Evolutionary conservation across 208 protist species (phyloP).

Genomic region (Trypanosomatidae sp.): DNA sequence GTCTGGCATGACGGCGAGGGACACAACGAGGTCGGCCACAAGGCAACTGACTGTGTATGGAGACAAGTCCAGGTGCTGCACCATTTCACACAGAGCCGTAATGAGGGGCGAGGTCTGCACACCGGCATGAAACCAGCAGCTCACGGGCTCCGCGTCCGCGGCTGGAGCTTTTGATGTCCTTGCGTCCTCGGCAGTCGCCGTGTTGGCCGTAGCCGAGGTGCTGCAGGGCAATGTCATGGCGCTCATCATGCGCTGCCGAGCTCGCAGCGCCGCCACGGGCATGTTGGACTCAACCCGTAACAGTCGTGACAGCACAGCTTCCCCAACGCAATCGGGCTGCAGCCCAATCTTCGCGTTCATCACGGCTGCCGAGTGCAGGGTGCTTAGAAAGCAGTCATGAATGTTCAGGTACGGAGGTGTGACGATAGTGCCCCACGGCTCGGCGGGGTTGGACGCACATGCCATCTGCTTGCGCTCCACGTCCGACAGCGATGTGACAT

Average conservation of each 20-base stretch:
- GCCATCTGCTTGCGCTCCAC: conserved; percentile 16
- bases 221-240: conserved; percentile 3
- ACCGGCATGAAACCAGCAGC: conserved; percentile 50
- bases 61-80: conserved; percentile 33
- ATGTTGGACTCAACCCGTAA: conserved; percentile 59
- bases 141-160: conserved; percentile 1
- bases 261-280: conserved; percentile 27
- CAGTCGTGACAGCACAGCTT: conserved; percentile 53
- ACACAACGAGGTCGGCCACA: conserved; percentile 45
- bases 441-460: not conserved
- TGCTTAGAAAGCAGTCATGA: conserved; percentile 44
- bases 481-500: conserved; percentile 15
- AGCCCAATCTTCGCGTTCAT: conserved; percentile 9
- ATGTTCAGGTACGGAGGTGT: conserved; percentile 40
- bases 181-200: not conserved
- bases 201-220: not conserved
- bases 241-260: conserved; percentile 23
- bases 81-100: conserved; percentile 42
- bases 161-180: not conserved
- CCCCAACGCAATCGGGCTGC: conserved; percentile 32
- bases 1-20: conserved; percentile 63
- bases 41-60: conserved; percentile 45
- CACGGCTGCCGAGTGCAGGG: conserved; percentile 26
- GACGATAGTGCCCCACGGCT: conserved; percentile 16
- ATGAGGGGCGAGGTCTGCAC: conserved; percentile 44